Evolutionary conservation across 2,329 filamentous ascomycete species (phyloP).

Genomic region (Fusarium incarnatum): DNA sequence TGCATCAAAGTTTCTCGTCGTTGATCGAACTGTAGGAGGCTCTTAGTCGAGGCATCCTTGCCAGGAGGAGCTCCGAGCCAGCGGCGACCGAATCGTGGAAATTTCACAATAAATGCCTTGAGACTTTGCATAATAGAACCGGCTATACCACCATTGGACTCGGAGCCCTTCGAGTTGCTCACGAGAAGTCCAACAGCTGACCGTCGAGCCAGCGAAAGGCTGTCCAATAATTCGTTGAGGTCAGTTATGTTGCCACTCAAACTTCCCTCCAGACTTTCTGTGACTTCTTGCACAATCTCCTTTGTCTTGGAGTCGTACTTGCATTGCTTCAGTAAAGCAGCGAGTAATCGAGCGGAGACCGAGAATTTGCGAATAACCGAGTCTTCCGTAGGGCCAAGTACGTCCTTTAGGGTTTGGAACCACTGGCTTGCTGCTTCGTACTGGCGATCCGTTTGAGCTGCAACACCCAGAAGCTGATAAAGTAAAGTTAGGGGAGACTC

Average conservation of each 20-base stretch:
- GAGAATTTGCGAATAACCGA: slow-evolving; percentile 64
- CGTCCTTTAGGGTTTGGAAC: slow-evolving; percentile 60
- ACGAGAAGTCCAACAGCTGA: slow-evolving; percentile 63
- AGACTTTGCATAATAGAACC: slow-evolving; percentile 54
- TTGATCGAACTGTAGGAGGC: slow-evolving; percentile 71
- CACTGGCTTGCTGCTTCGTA: slow-evolving; percentile 66
- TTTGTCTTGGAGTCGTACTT: slow-evolving; percentile 54
- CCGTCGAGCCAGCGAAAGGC: slow-evolving; percentile 66
- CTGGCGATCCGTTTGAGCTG: slow-evolving; percentile 59
- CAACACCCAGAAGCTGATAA: slow-evolving; percentile 64
- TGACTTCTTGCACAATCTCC: slow-evolving; percentile 59
- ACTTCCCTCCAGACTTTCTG: slow-evolving; percentile 67
- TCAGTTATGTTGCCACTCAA: slow-evolving; percentile 70
- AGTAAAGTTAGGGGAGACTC: slow-evolving; percentile 60
- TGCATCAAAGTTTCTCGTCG: slow-evolving; percentile 65
- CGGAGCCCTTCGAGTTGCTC: slow-evolving; percentile 40
- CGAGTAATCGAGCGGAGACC: slow-evolving; percentile 65
- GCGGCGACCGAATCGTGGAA: slow-evolving; percentile 69
- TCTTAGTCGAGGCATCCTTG: slow-evolving; percentile 65
- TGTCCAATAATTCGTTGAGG: slow-evolving; percentile 70
- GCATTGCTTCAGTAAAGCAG: slow-evolving; percentile 63
- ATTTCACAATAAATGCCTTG: slow-evolving; percentile 67
- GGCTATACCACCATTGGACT: slow-evolving; percentile 15
- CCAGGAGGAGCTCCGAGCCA: slow-evolving; percentile 71
- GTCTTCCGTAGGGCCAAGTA: slow-evolving; percentile 55